Percentiles rank a stretch among this genome's conserved stretches.
These are phyloP conservation scores for Calonectria pauciramosa DNA, from an alignment of 2,329 filamentous ascomycete genomes.

Conservation along the genomic window DNA sequence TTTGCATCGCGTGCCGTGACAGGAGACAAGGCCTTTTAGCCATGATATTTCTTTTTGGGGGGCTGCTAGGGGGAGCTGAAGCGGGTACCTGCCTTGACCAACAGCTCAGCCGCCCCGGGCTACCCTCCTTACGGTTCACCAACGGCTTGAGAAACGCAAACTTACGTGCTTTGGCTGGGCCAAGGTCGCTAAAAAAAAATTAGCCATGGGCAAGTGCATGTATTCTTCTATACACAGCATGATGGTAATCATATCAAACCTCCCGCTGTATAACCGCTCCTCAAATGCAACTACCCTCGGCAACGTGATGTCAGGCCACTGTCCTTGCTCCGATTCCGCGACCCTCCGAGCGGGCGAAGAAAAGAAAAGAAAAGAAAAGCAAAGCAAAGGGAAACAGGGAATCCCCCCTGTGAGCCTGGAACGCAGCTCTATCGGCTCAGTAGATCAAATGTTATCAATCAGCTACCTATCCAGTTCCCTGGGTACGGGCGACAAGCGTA, in stretches of 20 bases:
- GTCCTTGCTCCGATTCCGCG: not conserved
- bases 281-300: not conserved
- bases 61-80: constrained; percentile 4
- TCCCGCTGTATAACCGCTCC: not conserved
- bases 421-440: not conserved
- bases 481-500: not conserved
- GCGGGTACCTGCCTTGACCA: constrained; percentile 18
- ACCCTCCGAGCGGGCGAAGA: not conserved
- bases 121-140: constrained; percentile 8
- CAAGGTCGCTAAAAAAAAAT: not conserved
- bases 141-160: not conserved
- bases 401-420: not conserved
- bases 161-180: not conserved
- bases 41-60: not conserved
- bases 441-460: not conserved
- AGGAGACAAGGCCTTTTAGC: not conserved
- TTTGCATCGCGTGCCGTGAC: not conserved
- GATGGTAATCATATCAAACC: not conserved
- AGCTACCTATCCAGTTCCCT: not conserved
- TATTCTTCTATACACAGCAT: not conserved
- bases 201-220: not conserved
- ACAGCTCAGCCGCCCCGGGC: constrained; percentile 1
- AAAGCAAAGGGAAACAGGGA: not conserved
- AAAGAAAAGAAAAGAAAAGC: not conserved
- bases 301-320: constrained; percentile 1